phyloP scores from a whole-genome alignment of 1,284 basidiomycete genomes.

The Sphaerobolus stellatus region DNA sequence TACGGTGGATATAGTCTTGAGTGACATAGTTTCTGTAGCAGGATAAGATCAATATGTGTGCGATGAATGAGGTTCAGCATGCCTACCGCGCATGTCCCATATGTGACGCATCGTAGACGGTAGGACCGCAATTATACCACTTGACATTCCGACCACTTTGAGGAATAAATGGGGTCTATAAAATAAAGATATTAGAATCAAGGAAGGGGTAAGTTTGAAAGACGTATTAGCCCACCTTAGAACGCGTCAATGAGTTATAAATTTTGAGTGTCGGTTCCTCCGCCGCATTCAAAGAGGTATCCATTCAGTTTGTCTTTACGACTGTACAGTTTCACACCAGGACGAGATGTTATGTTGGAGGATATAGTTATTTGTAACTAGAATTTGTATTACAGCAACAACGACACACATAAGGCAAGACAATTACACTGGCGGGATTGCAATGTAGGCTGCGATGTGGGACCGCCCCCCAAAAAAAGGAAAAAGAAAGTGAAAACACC shows the following conservation, averaged over 20 bases:
- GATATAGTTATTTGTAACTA: too few species aligned
- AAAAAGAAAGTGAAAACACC: too few species aligned
- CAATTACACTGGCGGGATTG: too few species aligned
- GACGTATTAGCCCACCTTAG: too few species aligned
- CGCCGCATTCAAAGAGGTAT: too few species aligned
- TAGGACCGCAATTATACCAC: slow-evolving; percentile 99
- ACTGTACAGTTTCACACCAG: too few species aligned
- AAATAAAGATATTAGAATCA: slow-evolving; percentile 9
- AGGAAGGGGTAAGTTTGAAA: slow-evolving; percentile 12
- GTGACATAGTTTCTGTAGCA: slow-evolving; percentile 90
- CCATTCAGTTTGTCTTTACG: too few species aligned
- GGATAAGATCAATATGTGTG: slow-evolving; percentile 16
- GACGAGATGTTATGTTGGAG: too few species aligned
- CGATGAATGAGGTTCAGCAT: slow-evolving; percentile 13
- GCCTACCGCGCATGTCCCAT: slow-evolving; percentile 98
- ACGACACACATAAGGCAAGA: too few species aligned
- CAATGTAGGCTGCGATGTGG: too few species aligned
- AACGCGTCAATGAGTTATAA: slow-evolving; percentile 92
- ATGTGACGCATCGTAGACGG: slow-evolving; percentile 97
- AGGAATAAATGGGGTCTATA: slow-evolving; percentile 80
- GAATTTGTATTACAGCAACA: too few species aligned
- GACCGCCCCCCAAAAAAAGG: too few species aligned
- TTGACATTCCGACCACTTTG: slow-evolving; percentile 83
- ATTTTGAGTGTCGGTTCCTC: slow-evolving; percentile 67
- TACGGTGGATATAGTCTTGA: slow-evolving; percentile 91